Evolutionary conservation across 371 early-diverging fungal species (phyloP).

Genomic region (Mucor velutinosus): DNA sequence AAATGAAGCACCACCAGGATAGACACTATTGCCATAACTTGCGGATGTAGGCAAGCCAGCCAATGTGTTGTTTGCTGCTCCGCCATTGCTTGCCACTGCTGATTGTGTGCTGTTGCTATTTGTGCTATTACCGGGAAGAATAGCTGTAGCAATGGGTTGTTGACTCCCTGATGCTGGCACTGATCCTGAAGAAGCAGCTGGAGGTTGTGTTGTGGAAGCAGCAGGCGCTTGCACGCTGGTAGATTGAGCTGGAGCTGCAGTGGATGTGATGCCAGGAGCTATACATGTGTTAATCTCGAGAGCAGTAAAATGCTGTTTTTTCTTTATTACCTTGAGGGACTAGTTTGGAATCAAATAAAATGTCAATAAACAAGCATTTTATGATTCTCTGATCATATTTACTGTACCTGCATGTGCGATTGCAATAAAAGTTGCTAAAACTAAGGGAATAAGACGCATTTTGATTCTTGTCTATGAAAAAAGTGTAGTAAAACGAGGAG

Average conservation of each 20-base stretch:
- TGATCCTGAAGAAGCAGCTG: constrained; percentile 3
- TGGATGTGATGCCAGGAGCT: not conserved
- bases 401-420: constrained; percentile 14
- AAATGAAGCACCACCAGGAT: constrained; percentile 40
- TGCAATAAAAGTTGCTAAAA: not conserved
- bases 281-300: not conserved
- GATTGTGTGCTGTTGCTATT: not conserved
- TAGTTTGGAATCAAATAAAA: constrained; percentile 3
- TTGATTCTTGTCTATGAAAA: not conserved
- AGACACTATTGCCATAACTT: constrained; percentile 41
- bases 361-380: not conserved
- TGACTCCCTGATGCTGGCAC: not conserved
- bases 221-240: not conserved
- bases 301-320: not conserved
- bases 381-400: not conserved
- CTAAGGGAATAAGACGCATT: constrained; percentile 7
- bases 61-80: constrained; percentile 17
- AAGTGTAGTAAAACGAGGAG: constrained; percentile 2
- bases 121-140: not conserved
- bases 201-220: not conserved
- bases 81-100: not conserved
- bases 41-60: constrained; percentile 42
- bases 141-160: not conserved
- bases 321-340: constrained; percentile 24
- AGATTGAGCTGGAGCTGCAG: not conserved